phyloP scores from a whole-genome alignment of 352 stramenopile genomes.

The Pythium scleroteichum region DNA sequence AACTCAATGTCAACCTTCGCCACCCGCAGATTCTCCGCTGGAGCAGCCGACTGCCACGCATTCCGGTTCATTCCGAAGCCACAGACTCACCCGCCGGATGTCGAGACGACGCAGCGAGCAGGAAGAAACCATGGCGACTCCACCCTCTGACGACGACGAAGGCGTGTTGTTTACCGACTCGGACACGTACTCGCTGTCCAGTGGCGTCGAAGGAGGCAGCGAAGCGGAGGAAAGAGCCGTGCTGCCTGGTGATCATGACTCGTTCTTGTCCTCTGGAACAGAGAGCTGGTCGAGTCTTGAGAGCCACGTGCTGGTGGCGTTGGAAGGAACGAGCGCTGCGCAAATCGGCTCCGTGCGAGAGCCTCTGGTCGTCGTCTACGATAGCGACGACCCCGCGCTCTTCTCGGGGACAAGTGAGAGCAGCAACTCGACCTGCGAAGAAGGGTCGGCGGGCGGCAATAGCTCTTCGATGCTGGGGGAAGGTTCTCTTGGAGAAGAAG shows the following conservation, averaged over 20 bases:
- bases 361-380: constrained; percentile 2
- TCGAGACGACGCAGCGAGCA: not conserved
- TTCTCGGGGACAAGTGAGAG: not conserved
- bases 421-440: not conserved
- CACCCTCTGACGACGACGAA: not conserved
- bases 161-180: constrained; percentile 12
- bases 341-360: constrained; percentile 1
- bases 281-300: constrained; percentile 21
- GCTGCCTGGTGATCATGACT: not conserved
- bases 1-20: not conserved
- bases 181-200: constrained; percentile 21
- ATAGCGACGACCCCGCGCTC: constrained; percentile 9
- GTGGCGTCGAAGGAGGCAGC: constrained; percentile 8
- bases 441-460: not conserved
- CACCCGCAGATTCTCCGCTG: not conserved
- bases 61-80: not conserved
- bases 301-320: constrained; percentile 20
- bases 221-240: not conserved
- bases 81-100: not conserved
- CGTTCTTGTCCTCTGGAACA: not conserved
- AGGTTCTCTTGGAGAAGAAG: not conserved
- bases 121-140: not conserved
- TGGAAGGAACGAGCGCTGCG: not conserved
- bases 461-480: not conserved
- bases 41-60: too few species aligned